Evolutionary conservation across 1,284 basidiomycete genomes (phyloP), one percentile per base, ranked within the genome.

Genomic region (Ganoderma lucidum): DNA sequence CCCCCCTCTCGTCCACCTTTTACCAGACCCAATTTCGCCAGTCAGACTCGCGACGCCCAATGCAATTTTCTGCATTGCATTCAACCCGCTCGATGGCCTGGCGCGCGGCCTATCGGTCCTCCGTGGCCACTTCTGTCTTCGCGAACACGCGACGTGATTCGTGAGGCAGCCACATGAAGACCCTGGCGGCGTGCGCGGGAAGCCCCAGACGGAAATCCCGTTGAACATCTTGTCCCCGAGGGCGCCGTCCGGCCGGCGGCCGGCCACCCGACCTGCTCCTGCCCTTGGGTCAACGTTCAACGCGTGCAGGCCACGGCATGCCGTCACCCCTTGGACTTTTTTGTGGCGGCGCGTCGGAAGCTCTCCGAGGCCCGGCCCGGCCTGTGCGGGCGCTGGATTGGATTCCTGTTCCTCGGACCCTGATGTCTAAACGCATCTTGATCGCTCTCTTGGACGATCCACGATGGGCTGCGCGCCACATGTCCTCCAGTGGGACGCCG

Each of bases 141-240:
- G 58, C 58, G 37, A 60, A 61, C 65, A 66, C 66, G 28, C 68
- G 71, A 68, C 62, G 68, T 72, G 71, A 72, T 48, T 42, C 53
- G 30, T 56, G 53, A 56, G 30, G 53, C 17, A 61, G 37, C 55
- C 42, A 17, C 51, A 64, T 69, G 68, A 69, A 69, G 48, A 51
- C 48, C 48, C 48, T 44, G n/a, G 42, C 8, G 35, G 35, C 35
- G 35, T 3, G 35, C 48, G 59, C 67, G 63, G 67, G 44, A 28
- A 56, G 30, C 32, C 17, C 30, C 30, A 23, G 53, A 55, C 32
- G 14, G 30, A 12, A 56, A 70, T 62, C 28, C 68, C 64, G 63
- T 55, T 28, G 48, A 14, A 28, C 28, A 51, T 51, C 28, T 23
- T 12, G 23, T 28, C 48, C 48, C 48, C 48, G 48, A 28, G 48